phyloP scores from a whole-genome alignment of 257 asterid genomes.

The Lithospermum erythrorhizon region DNA sequence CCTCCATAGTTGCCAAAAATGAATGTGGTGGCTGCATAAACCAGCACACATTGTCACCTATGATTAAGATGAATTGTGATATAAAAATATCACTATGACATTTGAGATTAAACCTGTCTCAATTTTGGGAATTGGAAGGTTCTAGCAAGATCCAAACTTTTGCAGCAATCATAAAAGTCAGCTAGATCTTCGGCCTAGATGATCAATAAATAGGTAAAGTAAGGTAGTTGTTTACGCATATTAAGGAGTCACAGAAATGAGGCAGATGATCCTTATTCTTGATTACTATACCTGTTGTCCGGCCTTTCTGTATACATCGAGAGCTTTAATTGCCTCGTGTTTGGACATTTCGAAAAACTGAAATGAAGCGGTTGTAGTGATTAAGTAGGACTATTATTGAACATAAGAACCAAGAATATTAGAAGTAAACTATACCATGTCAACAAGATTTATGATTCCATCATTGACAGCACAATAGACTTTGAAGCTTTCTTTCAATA shows the following conservation, averaged over 20 bases:
- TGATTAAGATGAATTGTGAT: neutral
- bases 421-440: constrained; percentile 36
- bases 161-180: constrained; percentile 62
- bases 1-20: constrained; percentile 92
- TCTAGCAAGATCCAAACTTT: constrained; percentile 64
- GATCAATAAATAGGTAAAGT: constrained; percentile 5
- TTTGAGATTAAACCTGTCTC: constrained; percentile 44
- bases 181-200: constrained; percentile 73
- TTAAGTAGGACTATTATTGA: too few relatives aligned
- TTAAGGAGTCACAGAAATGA: too few relatives aligned
- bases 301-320: constrained; percentile 57
- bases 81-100: neutral
- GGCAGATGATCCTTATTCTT: too few relatives aligned
- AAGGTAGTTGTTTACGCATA: too few relatives aligned
- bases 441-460: constrained; percentile 83
- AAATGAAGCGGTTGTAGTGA: constrained; percentile 1
- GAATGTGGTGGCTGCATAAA: constrained; percentile 77
- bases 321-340: constrained; percentile 71
- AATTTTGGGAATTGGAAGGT: constrained; percentile 70
- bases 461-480: constrained; percentile 83
- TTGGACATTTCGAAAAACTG: constrained; percentile 91
- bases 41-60: neutral
- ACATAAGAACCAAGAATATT: too few relatives aligned
- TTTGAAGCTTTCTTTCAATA: constrained; percentile 86
- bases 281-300: constrained; percentile 57